Evolutionary conservation across 176 grass and related monocot genomes (phyloP).

Genomic region (sorghum (Sorghum bicolor)): Sorghum_bicolor_NCBIv3 NC_012871.2:76812001-76812500

Average conservation of each 20-base stretch:
- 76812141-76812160: background rate
- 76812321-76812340: background rate
- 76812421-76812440: background rate
- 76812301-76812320: background rate
- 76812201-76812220: background rate
- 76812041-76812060: too few relatives aligned
- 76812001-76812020: too few relatives aligned
- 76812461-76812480: background rate
- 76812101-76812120: too few relatives aligned
- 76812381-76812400: background rate
- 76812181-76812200: background rate
- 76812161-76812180: background rate
- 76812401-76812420: background rate
- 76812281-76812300: background rate
- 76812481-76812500: background rate
- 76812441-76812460: background rate
- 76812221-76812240: background rate
- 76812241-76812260: background rate
- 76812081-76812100: too few relatives aligned
- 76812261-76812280: background rate
- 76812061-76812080: too few relatives aligned
- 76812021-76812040: too few relatives aligned
- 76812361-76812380: too few relatives aligned
- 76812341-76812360: background rate
- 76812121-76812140: background rate